Conservation (phyloP, 306 rosid species). For the Glycine soja region DNA sequence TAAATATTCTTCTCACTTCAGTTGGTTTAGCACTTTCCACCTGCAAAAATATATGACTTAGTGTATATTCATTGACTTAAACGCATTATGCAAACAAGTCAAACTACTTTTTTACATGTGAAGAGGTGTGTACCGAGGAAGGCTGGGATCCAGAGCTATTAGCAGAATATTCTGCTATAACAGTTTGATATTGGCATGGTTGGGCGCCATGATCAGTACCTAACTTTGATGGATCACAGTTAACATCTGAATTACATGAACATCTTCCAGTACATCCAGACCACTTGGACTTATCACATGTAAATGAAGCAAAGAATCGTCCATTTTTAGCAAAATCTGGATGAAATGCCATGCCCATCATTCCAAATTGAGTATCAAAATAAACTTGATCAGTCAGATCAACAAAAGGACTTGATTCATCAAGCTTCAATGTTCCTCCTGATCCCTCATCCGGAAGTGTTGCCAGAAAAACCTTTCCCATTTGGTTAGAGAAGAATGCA, state of each 20-base stretch:
- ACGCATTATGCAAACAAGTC: background rate
- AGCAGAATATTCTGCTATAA: constrained; percentile 79
- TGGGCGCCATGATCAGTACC: constrained; percentile 67
- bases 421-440: constrained; percentile 64
- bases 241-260: constrained; percentile 89
- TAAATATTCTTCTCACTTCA: constrained; percentile 93
- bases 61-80: constrained; percentile 30
- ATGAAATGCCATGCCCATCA: constrained; percentile 98
- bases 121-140: constrained; percentile 67
- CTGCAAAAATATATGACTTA: constrained; percentile 56
- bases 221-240: constrained; percentile 92
- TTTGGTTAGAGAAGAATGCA: constrained; percentile 80
- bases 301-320: constrained; percentile 92
- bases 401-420: constrained; percentile 80
- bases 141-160: constrained; percentile 71
- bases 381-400: constrained; percentile 88
- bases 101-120: constrained; percentile 18
- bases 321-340: constrained; percentile 82
- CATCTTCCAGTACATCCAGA: constrained; percentile 91
- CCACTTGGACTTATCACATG: constrained; percentile 89
- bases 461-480: constrained; percentile 87
- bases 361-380: constrained; percentile 75
- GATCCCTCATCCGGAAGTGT: constrained; percentile 78
- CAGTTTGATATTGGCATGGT: constrained; percentile 89
- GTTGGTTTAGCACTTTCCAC: constrained; percentile 82